These are phyloP conservation scores for Ganoderma sinense DNA, from an alignment of 1,284 basidiomycete genomes.

Conservation along the genomic window DNA sequence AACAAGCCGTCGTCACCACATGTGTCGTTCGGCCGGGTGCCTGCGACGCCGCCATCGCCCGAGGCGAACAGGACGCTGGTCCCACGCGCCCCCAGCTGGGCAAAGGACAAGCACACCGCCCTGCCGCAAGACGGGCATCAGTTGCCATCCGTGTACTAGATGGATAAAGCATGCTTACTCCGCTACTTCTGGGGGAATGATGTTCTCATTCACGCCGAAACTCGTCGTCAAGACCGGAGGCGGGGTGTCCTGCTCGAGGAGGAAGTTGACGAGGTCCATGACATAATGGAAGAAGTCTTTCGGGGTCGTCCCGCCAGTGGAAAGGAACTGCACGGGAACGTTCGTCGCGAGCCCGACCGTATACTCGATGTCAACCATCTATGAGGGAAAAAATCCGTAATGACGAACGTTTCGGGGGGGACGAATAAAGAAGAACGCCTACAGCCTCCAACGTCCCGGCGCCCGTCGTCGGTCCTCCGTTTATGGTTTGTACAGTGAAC, in stretches of 20 bases:
- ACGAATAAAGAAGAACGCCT: background rate
- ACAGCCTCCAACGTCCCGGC: slow-evolving; percentile 12
- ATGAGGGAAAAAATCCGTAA: background rate
- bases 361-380: slow-evolving; percentile 68
- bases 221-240: slow-evolving; percentile 43
- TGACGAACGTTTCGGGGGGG: background rate
- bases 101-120: slow-evolving; percentile 62
- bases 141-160: background rate
- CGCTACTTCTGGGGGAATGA: slow-evolving; percentile 52
- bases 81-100: slow-evolving; percentile 68
- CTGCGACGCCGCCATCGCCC: slow-evolving; percentile 72
- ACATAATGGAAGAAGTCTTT: slow-evolving; percentile 31
- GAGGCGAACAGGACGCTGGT: slow-evolving; percentile 65
- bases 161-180: slow-evolving; percentile 48
- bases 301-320: slow-evolving; percentile 16
- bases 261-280: slow-evolving; percentile 39
- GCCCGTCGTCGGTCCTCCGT: slow-evolving; percentile 5
- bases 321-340: slow-evolving; percentile 31
- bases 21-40: slow-evolving; percentile 58
- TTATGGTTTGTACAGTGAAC: background rate
- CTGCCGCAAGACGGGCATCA: slow-evolving; percentile 24
- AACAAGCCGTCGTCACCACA: slow-evolving; percentile 57
- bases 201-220: slow-evolving; percentile 62
- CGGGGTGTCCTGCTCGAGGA: slow-evolving; percentile 36
- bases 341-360: slow-evolving; percentile 65